Evolutionary conservation across 441 rosid species (phyloP).

Genomic region (Sinapis alba): DNA sequence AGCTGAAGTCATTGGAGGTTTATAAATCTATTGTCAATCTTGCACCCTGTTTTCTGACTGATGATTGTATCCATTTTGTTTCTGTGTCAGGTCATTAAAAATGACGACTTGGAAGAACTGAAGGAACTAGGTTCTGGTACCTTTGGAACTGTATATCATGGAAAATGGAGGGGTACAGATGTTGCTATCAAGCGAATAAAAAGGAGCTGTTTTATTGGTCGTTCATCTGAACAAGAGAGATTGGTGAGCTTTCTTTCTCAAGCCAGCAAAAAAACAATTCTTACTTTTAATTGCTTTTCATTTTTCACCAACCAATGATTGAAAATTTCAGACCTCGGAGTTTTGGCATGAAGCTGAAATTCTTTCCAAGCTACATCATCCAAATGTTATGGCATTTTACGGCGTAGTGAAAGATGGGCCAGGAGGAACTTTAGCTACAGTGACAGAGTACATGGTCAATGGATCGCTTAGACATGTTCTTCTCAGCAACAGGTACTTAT

Average conservation of each 20-base stretch:
- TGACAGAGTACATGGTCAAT: constrained; percentile 77
- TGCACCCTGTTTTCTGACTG: background rate
- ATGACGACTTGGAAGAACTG: constrained; percentile 78
- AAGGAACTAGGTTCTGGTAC: constrained; percentile 55
- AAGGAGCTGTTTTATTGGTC: constrained; percentile 71
- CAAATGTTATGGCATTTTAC: constrained; percentile 76
- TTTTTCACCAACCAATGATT: constrained; percentile 23
- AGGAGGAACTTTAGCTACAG: constrained; percentile 71
- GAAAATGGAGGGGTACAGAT: constrained; percentile 84
- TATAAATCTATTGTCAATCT: background rate
- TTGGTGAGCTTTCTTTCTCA: constrained; percentile 35
- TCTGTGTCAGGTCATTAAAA: constrained; percentile 54
- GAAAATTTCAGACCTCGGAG: constrained; percentile 51
- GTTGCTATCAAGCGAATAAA: constrained; percentile 79
- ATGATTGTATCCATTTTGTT: constrained; percentile 7
- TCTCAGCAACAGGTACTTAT: constrained; percentile 58
- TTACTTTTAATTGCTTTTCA: constrained; percentile 18
- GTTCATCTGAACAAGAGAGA: constrained; percentile 71
- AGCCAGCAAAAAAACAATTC: constrained; percentile 5
- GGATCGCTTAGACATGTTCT: constrained; percentile 78
- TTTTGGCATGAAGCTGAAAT: constrained; percentile 80
- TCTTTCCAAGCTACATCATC: constrained; percentile 78
- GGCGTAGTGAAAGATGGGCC: constrained; percentile 80
- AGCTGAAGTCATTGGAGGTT: constrained; percentile 12
- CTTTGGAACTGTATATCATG: constrained; percentile 58